phyloP scores from a whole-genome alignment of 2,329 filamentous ascomycete genomes.

The Alternaria gansuensis region DNA sequence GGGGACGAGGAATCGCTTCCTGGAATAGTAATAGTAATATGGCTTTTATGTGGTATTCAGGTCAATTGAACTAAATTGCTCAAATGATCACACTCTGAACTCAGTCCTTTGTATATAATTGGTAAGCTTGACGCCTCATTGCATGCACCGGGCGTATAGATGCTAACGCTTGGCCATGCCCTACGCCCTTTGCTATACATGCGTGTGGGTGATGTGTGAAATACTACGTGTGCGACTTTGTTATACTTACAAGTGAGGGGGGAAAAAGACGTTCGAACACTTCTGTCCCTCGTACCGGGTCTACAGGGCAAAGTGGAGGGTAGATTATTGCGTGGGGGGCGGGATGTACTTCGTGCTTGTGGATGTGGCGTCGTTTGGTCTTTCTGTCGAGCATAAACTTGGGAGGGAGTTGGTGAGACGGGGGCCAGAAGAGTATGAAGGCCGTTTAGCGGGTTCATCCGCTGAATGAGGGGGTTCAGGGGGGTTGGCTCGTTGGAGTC shows the following conservation, averaged over 20 bases:
- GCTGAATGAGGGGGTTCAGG: constrained; percentile 55
- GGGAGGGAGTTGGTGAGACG: constrained; percentile 51
- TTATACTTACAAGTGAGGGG: no score
- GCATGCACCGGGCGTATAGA: not conserved
- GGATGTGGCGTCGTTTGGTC: constrained; percentile 51
- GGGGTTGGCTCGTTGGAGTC: constrained; percentile 56
- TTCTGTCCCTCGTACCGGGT: not conserved
- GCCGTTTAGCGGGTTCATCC: constrained; percentile 54
- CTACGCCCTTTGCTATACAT: not conserved
- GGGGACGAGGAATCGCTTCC: constrained; percentile 4
- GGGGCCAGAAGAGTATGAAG: constrained; percentile 57
- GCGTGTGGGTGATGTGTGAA: not conserved
- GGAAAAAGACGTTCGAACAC: no score
- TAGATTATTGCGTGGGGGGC: constrained; percentile 50
- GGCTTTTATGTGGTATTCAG: not conserved
- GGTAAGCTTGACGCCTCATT: constrained; percentile 4
- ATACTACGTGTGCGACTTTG: no score
- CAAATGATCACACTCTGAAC: not conserved
- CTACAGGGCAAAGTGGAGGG: not conserved
- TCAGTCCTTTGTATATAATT: not conserved
- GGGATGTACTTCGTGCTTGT: constrained; percentile 59
- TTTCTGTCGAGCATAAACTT: constrained; percentile 48
- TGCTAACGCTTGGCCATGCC: not conserved
- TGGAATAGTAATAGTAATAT: constrained; percentile 11
- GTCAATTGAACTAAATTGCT: not conserved